Conservation (phyloP, 1,284 basidiomycete genomes). For the Ceratobasidium sp. region DNA sequence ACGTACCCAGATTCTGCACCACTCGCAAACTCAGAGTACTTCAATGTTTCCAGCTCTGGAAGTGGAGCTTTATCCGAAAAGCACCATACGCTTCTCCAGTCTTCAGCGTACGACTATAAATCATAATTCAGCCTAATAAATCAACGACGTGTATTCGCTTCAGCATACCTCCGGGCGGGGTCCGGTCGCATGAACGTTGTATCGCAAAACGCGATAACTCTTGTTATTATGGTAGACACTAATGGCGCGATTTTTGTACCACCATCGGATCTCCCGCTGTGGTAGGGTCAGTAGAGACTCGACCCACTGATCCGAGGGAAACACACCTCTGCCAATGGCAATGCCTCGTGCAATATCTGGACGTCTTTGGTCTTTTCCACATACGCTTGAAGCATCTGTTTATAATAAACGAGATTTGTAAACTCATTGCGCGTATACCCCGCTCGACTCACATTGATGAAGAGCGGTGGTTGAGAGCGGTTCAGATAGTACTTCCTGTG, state of each 20-base stretch:
- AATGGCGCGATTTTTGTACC: slow-evolving; percentile 4
- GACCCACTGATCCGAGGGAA: neutral
- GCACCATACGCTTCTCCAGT: slow-evolving; percentile 80
- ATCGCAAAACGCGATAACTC: slow-evolving; percentile 75
- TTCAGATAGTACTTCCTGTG: slow-evolving; percentile 77
- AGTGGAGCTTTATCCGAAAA: neutral
- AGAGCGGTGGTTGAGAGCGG: slow-evolving; percentile 90
- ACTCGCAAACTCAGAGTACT: slow-evolving; percentile 21
- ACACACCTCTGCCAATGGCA: slow-evolving; percentile 67
- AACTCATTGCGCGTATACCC: neutral
- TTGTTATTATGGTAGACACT: neutral
- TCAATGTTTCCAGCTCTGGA: no score
- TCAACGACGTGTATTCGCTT: neutral
- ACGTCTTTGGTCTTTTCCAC: slow-evolving; percentile 69
- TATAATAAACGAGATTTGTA: neutral
- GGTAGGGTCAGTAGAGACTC: neutral
- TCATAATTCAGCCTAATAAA: neutral
- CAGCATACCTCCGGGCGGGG: slow-evolving; percentile 83
- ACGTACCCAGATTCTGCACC: slow-evolving; percentile 15
- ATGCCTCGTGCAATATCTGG: slow-evolving; percentile 67
- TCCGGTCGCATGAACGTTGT: slow-evolving; percentile 79
- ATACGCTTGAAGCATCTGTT: slow-evolving; percentile 75
- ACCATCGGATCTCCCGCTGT: slow-evolving; percentile 78
- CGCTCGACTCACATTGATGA: slow-evolving; percentile 70
- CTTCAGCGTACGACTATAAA: slow-evolving; percentile 59